Conservation (phyloP, 2,329 filamentous ascomycete species). For the Cytospora piceae region DNA sequence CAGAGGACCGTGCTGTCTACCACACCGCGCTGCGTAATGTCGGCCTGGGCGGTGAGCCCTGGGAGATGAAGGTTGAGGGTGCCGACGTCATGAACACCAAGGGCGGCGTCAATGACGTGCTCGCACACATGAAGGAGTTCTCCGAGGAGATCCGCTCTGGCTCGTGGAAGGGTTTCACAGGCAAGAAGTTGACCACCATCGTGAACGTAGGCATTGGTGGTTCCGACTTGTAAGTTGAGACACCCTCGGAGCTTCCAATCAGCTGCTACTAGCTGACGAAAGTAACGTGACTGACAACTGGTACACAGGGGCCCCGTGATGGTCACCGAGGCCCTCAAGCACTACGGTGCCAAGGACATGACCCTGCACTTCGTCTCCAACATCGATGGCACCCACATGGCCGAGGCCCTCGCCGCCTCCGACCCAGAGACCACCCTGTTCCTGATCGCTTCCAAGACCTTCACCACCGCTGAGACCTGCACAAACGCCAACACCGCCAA, state of each 20-base stretch:
- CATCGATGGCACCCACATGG: constrained; percentile 98
- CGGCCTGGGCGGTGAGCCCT: constrained; percentile 56
- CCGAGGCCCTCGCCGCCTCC: constrained; percentile 84
- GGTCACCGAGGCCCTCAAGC: constrained; percentile 96
- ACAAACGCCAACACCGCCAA: constrained; percentile 98
- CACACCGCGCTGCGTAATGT: constrained; percentile 93
- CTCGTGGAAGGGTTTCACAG: constrained; percentile 95
- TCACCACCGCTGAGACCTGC: constrained; percentile 95
- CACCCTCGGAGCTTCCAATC: not conserved
- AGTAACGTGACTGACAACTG: constrained; percentile 35
- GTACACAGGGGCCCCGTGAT: constrained; percentile 84
- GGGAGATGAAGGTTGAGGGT: constrained; percentile 83
- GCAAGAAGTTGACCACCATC: constrained; percentile 96
- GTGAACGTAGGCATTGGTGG: constrained; percentile 98
- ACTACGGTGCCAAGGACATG: constrained; percentile 83
- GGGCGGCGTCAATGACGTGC: constrained; percentile 85
- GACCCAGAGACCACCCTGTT: constrained; percentile 99
- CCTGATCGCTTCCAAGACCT: constrained; percentile 98
- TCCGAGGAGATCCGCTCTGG: constrained; percentile 92
- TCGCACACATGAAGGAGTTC: constrained; percentile 98
- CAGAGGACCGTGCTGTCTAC: constrained; percentile 93
- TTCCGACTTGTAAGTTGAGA: constrained; percentile 82
- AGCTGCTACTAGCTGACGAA: not conserved
- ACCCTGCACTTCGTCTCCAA: constrained; percentile 99
- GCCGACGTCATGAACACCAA: constrained; percentile 89